Percentiles rank a stretch among this genome's conserved stretches.
phyloP scores from a whole-genome alignment of 2,329 filamentous ascomycete species.

The Emergomyces orientalis region DNA sequence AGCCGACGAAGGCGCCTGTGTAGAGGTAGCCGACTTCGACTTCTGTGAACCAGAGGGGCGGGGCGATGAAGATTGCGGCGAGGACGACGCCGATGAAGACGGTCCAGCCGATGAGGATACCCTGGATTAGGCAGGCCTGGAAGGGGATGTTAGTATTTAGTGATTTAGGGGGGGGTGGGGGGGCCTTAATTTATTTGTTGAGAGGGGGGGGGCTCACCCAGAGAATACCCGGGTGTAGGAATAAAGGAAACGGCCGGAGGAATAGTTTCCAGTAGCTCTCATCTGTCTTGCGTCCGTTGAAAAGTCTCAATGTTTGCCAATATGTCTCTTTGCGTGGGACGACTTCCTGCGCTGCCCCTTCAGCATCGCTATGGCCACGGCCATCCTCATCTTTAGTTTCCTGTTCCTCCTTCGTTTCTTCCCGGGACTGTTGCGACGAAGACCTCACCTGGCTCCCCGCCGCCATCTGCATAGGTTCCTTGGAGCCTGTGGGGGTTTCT shows the following conservation, averaged over 20 bases:
- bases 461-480: neutral
- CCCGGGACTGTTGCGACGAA: neutral
- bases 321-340: conserved; percentile 43
- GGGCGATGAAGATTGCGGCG: conserved; percentile 70
- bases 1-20: conserved; percentile 74
- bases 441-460: neutral
- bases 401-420: neutral
- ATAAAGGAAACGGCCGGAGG: conserved; percentile 68
- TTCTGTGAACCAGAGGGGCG: conserved; percentile 72
- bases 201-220: conserved; percentile 43
- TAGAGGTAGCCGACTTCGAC: conserved; percentile 80
- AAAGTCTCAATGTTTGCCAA: conserved; percentile 53
- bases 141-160: conserved; percentile 10
- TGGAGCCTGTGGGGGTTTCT: conserved; percentile 4
- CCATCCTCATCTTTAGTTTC: neutral
- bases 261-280: conserved; percentile 60
- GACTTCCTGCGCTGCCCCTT: too few species aligned
- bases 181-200: neutral
- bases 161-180: neutral
- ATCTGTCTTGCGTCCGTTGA: conserved; percentile 74
- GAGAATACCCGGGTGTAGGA: conserved; percentile 74
- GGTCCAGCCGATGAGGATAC: conserved; percentile 88
- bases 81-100: conserved; percentile 82
- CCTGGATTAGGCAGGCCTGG: conserved; percentile 67
- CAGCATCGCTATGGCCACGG: neutral